Conservation (phyloP, 129 eudicot genomes). For the Arctium lappa region DNA sequence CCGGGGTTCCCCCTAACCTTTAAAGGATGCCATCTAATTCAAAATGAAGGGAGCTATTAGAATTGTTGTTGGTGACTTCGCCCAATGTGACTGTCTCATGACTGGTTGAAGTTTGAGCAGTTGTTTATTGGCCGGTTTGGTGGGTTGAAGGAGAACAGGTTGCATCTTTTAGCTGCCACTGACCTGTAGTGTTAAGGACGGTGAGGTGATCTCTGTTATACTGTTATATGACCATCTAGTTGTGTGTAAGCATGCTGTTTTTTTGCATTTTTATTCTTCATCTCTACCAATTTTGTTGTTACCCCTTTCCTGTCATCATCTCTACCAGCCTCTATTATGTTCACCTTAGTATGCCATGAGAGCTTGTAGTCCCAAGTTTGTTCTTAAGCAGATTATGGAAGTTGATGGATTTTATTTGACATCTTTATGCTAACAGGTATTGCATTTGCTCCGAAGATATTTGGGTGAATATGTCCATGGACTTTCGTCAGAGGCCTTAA, state of each 20-base stretch:
- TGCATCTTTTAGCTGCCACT: background rate
- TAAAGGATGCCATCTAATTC: background rate
- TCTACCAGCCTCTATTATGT: background rate
- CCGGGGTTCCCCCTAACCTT: background rate
- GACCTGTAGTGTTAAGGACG: background rate
- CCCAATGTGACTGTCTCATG: background rate
- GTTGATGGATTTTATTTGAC: conserved; percentile 10
- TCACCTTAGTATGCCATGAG: background rate
- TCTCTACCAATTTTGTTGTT: background rate
- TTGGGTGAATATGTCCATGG: conserved; percentile 98
- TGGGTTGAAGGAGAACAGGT: background rate
- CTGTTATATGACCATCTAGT: background rate
- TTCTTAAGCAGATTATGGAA: background rate
- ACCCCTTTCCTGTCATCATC: background rate
- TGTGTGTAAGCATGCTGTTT: background rate
- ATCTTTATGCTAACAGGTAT: conserved; percentile 55
- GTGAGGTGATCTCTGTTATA: background rate
- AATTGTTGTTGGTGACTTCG: background rate
- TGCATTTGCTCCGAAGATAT: conserved; percentile 95
- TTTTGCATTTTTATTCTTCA: background rate
- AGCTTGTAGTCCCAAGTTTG: conserved; percentile 10
- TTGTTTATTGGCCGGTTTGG: background rate
- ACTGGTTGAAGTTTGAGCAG: background rate
- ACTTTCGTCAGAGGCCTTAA: conserved; percentile 89
- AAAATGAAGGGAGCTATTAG: background rate